Evolutionary conservation across 345 rosid genomes (phyloP), one percentile per base, ranked within the genome.

Genomic region (Eucalyptus cladocalyx): DNA sequence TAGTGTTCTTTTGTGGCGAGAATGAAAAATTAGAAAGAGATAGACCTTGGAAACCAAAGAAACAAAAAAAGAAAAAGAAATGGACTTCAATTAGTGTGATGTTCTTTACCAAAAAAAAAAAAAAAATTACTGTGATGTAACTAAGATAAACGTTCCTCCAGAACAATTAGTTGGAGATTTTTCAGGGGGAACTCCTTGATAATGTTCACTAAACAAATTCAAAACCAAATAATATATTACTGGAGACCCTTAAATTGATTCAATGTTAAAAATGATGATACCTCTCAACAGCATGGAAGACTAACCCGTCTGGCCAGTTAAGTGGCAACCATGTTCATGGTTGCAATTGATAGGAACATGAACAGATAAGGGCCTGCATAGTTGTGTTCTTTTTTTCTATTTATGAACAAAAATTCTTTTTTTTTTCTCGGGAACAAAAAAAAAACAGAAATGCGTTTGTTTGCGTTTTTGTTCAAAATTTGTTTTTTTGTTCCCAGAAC

Each of bases 301-400:
- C 88, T 86, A 58, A 93, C 94, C 93, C 42, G 87, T 88, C 88
- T 91, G 58, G 94, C 94, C 87, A 93, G 92, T 45, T 94, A 90
- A 89, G 94, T 92, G 67, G 95, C 94, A 88, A 94, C 93, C 92
- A 94, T 87, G 85, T 94, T 93, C 8, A 94, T 93, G 72, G 95
- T 94, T 40, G 94, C 93, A n/a, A 94, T 88, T 8, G 94, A 93
- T 15, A 94, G 93, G 89, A 94, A 94, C 94, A 92, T 93, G 86
- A 94, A 94, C 72, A 88, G 32, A 28, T 89, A 91, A 42, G 43
- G 43, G 43, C 43, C 8, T 42, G 43, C 43, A 42, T 42, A 7
- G 43, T 42, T 42, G 43, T 42, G 43, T 42, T 42, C 7, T 42
- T 42, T 42, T 42, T 42, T 42, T 42, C 7, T 42, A 2, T 42